Percentiles rank a stretch among this genome's conserved stretches.
phyloP scores from a whole-genome alignment of 108 stramenopile genomes.

The Hondaea fermentalgiana region DNA sequence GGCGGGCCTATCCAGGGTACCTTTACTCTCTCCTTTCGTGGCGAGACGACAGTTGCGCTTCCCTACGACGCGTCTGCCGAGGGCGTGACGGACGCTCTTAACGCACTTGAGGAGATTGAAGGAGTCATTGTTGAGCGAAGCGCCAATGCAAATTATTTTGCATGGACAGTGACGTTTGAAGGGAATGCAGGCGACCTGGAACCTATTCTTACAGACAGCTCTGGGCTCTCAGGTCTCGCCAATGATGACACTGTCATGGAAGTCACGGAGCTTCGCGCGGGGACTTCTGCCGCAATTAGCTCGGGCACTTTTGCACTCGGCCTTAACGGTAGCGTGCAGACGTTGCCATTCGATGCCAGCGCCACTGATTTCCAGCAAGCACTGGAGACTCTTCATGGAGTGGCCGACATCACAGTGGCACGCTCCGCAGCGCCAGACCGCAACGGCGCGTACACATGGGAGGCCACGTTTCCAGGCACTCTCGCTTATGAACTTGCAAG shows the following conservation, averaged over 20 bases:
- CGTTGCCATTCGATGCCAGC: neutral
- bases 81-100: neutral
- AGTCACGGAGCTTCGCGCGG: neutral
- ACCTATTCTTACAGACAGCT: neutral
- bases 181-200: conserved; percentile 1
- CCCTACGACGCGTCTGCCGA: neutral
- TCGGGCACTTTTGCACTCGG: neutral
- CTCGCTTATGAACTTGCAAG: neutral
- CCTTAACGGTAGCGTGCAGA: no score
- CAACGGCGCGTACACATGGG: conserved; percentile 4
- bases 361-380: neutral
- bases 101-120: neutral
- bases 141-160: neutral
- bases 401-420: neutral
- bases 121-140: neutral
- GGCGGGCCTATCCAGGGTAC: neutral
- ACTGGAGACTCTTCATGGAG: neutral
- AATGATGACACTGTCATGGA: neutral
- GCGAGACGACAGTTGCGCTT: neutral
- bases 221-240: neutral
- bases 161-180: neutral
- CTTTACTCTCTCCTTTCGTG: neutral
- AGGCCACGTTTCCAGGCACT: neutral
- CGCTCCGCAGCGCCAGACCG: neutral
- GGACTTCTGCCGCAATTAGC: neutral